Evolutionary conservation across 371 early-diverging fungal species (phyloP).

Genomic region (Mucor mucedo): DNA sequence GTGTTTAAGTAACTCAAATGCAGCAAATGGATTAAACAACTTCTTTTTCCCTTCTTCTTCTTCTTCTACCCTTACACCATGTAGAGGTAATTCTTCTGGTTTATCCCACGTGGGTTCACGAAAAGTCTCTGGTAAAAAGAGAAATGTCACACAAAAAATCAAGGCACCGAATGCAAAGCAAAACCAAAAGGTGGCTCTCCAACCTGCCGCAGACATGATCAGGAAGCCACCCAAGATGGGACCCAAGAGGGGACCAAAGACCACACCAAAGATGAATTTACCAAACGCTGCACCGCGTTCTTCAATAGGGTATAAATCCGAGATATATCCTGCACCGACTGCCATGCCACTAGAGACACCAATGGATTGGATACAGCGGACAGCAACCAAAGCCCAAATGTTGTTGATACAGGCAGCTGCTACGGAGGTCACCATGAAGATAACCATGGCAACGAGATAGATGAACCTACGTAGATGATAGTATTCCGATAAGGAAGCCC

Average conservation of each 20-base stretch:
- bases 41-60: neutral
- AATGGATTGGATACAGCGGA: conserved; percentile 70
- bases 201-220: conserved; percentile 17
- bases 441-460: conserved; percentile 48
- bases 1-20: conserved; percentile 45
- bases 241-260: conserved; percentile 37
- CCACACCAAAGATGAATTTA: conserved; percentile 51
- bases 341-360: conserved; percentile 68
- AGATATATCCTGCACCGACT: conserved; percentile 58
- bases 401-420: conserved; percentile 63
- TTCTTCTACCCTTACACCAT: neutral
- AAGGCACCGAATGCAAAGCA: conserved; percentile 28
- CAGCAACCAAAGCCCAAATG: conserved; percentile 61
- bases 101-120: conserved; percentile 27
- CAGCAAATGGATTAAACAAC: conserved; percentile 33
- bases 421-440: conserved; percentile 65
- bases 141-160: conserved; percentile 29
- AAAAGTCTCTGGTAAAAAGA: conserved; percentile 69
- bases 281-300: conserved; percentile 36
- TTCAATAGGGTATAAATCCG: conserved; percentile 25
- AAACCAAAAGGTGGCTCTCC: conserved; percentile 32
- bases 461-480: conserved; percentile 55
- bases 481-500: conserved; percentile 68
- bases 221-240: conserved; percentile 33
- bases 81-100: conserved; percentile 14